Percentiles rank a stretch among this genome's conserved stretches.
Evolutionary conservation across 208 protist genomes (phyloP).

Genomic region (Crithidia acanthocephali): DNA sequence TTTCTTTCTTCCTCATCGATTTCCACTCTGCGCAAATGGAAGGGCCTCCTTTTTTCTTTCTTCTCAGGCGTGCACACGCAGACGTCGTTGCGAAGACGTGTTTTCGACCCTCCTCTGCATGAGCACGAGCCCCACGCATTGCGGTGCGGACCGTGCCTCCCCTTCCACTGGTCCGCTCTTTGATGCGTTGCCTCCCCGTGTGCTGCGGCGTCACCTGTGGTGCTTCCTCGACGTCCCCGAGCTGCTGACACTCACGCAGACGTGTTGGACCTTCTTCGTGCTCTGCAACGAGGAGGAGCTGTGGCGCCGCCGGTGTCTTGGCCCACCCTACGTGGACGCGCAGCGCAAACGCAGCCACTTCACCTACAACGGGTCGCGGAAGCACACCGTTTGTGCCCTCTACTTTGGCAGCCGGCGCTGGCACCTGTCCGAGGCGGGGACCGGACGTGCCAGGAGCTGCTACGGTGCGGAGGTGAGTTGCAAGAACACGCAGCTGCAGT

Average conservation of each 20-base stretch:
- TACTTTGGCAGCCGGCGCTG: background rate
- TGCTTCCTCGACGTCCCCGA: conserved; percentile 22
- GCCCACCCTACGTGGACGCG: conserved; percentile 28
- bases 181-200: background rate
- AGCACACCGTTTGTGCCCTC: conserved; percentile 30
- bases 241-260: conserved; percentile 22
- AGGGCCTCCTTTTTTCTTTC: too few relatives aligned
- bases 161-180: conserved; percentile 8
- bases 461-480: background rate
- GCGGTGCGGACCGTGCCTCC: background rate
- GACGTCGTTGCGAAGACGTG: too few relatives aligned
- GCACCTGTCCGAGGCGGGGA: background rate
- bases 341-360: conserved; percentile 32
- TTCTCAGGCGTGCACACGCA: too few relatives aligned
- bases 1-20: too few relatives aligned
- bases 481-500: background rate
- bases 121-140: background rate
- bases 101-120: too few relatives aligned
- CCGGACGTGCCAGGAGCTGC: background rate
- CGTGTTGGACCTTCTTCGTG: conserved; percentile 35
- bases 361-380: conserved; percentile 41
- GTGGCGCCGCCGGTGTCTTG: conserved; percentile 30
- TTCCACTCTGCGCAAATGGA: too few relatives aligned
- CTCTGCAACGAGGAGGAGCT: conserved; percentile 28
- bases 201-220: conserved; percentile 7